Base-by-base conservation (phyloP, 306 rosid species). In the Trifolium pratense region DNA sequence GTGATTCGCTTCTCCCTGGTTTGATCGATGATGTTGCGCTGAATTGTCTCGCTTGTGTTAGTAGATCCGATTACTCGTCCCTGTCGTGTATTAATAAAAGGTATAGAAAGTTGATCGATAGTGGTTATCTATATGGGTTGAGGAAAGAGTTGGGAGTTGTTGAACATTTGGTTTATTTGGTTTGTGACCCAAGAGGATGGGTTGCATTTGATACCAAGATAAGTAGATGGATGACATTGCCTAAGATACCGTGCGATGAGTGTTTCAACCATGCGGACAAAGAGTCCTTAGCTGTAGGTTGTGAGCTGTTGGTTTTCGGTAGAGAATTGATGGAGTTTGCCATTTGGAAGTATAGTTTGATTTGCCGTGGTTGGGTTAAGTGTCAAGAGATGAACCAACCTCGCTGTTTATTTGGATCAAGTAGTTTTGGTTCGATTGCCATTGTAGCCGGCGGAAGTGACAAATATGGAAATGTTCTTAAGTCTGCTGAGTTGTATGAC, bases 391-490 rank as follows among this genome's bases (percentile, higher is more conserved):
- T 91, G 98, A 87, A 87, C 84, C 91, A 77, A 9, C 95, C 95
- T 78, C 98, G 97, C 37, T 94, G 98, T 78, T 84, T 94, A 74
- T 94, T 94, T 66, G 98, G 91, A 70, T 91, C 97, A 9, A 84
- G 97, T 52, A 88, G 88, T 84, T 90, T 81, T 73, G 95, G 96
- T 79, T 84, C 96, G 2, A 80, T 87, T 79, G 90, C 97, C 75
- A 80, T 94, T 82, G 88, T 91, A 55, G 98, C 97, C 0, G 97
- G 98, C 6, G 98, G 95, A 75, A 88, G 83, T 79, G 98, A 94
- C 85, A 88, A 63, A 52, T 77, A 45, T 62, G 97, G 97, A 55
- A 88, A 75, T 52, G 95, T 94, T 68, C 81, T 89, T 39, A 86
- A 80, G 57, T 91, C 95, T 1, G 95, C 89, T 0, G 98, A 94